phyloP scores from a whole-genome alignment of 1,139 yeast species.

The Kazachstania sp. region DNA sequence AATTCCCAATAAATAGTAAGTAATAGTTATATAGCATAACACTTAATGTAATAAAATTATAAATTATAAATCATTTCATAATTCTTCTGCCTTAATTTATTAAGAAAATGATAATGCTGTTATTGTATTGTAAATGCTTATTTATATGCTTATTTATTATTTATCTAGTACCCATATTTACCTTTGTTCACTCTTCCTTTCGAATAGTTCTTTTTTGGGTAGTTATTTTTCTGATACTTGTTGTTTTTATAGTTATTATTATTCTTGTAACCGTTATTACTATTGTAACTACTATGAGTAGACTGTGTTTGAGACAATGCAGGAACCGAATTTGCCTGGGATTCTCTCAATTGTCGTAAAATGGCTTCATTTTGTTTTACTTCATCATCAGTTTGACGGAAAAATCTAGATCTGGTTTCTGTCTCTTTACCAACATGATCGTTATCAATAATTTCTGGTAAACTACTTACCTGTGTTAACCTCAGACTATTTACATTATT shows the following conservation, averaged over 20 bases:
- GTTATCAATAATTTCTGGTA: conserved; percentile 6
- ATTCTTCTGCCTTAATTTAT: neutral
- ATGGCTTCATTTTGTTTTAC: conserved; percentile 13
- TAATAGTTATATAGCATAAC: too few species aligned
- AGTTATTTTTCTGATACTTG: neutral
- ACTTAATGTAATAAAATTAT: neutral
- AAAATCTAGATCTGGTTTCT: conserved; percentile 15
- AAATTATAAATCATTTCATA: too few species aligned
- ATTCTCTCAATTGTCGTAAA: conserved; percentile 14
- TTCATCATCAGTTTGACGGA: conserved; percentile 9
- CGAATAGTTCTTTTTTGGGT: neutral
- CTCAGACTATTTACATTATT: conserved; percentile 6
- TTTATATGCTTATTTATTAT: neutral
- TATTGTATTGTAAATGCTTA: neutral
- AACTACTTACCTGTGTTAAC: conserved; percentile 15
- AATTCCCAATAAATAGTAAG: conserved; percentile 3
- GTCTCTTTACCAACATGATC: neutral
- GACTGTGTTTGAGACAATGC: too few species aligned
- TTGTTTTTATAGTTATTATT: neutral
- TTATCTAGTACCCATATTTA: neutral
- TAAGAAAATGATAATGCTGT: neutral
- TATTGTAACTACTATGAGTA: too few species aligned
- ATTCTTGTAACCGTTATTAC: neutral
- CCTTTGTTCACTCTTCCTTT: neutral
- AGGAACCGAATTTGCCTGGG: conserved; percentile 6